Evolutionary conservation across 208 protist species (phyloP).

Genomic region (Trichomonas vaginalis): DNA sequence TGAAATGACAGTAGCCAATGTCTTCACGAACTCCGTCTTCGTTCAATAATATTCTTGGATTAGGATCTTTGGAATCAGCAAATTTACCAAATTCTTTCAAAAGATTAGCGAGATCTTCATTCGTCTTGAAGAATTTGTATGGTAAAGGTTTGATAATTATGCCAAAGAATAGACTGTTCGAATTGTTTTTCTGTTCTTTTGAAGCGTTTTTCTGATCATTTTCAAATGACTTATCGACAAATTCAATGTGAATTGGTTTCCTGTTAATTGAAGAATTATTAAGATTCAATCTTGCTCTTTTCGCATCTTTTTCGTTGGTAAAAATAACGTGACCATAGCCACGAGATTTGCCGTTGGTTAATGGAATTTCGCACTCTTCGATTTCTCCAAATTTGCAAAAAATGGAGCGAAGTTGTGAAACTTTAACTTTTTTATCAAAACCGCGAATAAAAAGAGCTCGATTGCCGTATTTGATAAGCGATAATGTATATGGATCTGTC

Average conservation of each 20-base stretch:
- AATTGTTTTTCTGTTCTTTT: too few relatives aligned
- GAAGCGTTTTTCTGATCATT: not conserved
- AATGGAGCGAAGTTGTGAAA: not conserved
- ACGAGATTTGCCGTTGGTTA: not conserved
- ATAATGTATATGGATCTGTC: not conserved
- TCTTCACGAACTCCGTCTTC: too few relatives aligned
- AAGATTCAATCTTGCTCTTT: not conserved
- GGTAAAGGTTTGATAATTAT: not conserved
- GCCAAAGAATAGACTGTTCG: too few relatives aligned
- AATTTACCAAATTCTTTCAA: not conserved
- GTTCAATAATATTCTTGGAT: too few relatives aligned
- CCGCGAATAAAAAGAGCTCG: not conserved
- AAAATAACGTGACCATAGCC: slow-evolving; percentile 5
- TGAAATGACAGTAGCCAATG: not conserved
- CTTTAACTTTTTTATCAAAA: not conserved
- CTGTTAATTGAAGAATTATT: not conserved
- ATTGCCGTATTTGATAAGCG: not conserved
- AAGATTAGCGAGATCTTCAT: not conserved
- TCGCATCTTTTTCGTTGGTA: not conserved
- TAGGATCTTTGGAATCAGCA: not conserved
- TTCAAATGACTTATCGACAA: too few relatives aligned
- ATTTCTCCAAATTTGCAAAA: not conserved
- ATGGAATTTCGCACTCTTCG: not conserved
- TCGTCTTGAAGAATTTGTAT: not conserved
- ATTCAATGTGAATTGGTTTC: not conserved